Conservation (phyloP, 441 rosid species). For the Breynia disticha region DNA sequence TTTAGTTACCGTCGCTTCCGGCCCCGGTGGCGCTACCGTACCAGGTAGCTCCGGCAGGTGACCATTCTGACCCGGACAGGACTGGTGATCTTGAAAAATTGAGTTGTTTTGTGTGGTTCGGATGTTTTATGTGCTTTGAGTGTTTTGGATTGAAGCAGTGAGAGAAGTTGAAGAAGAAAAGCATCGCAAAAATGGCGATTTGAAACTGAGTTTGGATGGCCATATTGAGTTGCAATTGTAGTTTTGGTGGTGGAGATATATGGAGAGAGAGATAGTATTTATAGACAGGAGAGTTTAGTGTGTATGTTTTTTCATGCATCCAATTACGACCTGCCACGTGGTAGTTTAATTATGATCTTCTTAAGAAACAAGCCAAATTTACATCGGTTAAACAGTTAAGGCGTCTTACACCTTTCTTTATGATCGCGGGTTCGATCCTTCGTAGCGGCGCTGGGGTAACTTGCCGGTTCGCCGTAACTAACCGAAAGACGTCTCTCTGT, state of each 20-base stretch:
- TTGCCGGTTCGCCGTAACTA: too few species aligned
- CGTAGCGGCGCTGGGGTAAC: too few species aligned
- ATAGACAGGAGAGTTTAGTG: slow-evolving; percentile 7
- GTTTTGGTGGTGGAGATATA: slow-evolving; percentile 6
- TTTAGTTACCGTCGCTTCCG: slow-evolving; percentile 52
- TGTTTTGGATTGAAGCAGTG: slow-evolving; percentile 38
- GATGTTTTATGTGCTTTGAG: neutral
- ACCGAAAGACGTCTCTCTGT: too few species aligned
- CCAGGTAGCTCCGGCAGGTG: slow-evolving; percentile 59
- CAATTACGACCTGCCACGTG: slow-evolving; percentile 15
- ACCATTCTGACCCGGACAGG: slow-evolving; percentile 28
- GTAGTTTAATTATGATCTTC: slow-evolving; percentile 1
- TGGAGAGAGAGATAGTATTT: slow-evolving; percentile 11
- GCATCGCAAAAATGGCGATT: slow-evolving; percentile 5
- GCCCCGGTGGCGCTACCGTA: slow-evolving; percentile 53
- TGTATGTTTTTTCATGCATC: slow-evolving; percentile 11
- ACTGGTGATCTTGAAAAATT: slow-evolving; percentile 25
- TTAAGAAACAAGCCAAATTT: slow-evolving; percentile 10
- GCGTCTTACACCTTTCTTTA: too few species aligned
- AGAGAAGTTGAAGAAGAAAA: slow-evolving; percentile 17
- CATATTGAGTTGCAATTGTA: slow-evolving; percentile 10
- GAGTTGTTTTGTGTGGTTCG: slow-evolving; percentile 1
- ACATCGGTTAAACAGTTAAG: too few species aligned
- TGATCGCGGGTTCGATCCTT: too few species aligned
- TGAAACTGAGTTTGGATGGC: slow-evolving; percentile 7